Evolutionary conservation across 163 green algal species (phyloP).

Genomic region (Scenedesmus sp.): DNA sequence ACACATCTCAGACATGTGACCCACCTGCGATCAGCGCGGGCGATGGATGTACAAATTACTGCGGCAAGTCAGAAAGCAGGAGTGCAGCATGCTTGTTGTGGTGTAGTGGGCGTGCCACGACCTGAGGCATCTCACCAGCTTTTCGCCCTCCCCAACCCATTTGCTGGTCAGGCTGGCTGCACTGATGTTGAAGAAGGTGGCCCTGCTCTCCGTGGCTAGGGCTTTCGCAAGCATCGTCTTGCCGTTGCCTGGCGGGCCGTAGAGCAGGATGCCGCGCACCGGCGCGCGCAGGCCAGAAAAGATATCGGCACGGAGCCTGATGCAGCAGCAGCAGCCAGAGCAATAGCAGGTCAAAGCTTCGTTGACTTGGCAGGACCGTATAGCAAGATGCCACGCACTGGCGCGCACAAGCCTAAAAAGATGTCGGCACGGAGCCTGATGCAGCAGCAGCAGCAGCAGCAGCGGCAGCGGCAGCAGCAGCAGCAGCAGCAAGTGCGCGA

Average conservation of each 20-base stretch:
- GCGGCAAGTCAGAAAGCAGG: neutral
- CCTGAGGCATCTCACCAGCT: too few species aligned
- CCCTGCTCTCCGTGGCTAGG: slow-evolving; percentile 71
- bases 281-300: slow-evolving; percentile 83
- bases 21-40: too few species aligned
- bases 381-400: slow-evolving; percentile 86
- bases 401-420: slow-evolving; percentile 80
- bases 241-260: slow-evolving; percentile 87
- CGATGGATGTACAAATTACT: too few species aligned
- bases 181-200: slow-evolving; percentile 92
- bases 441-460: too few species aligned
- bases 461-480: neutral
- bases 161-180: slow-evolving; percentile 88
- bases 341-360: too few species aligned
- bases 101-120: too few species aligned
- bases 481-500: slow-evolving; percentile 4
- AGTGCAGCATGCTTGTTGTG: neutral
- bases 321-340: too few species aligned
- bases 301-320: slow-evolving; percentile 42
- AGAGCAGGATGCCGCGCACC: slow-evolving; percentile 88
- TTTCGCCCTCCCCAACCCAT: slow-evolving; percentile 68
- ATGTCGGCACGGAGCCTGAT: slow-evolving; percentile 44
- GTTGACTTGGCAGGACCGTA: slow-evolving; percentile 75
- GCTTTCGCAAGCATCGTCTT: slow-evolving; percentile 84
- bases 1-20: too few species aligned